Percentiles rank a stretch among this genome's conserved stretches.
phyloP scores from a whole-genome alignment of 202 grass and related monocot genomes.

The Bolboschoenoplectus hybrid region DNA sequence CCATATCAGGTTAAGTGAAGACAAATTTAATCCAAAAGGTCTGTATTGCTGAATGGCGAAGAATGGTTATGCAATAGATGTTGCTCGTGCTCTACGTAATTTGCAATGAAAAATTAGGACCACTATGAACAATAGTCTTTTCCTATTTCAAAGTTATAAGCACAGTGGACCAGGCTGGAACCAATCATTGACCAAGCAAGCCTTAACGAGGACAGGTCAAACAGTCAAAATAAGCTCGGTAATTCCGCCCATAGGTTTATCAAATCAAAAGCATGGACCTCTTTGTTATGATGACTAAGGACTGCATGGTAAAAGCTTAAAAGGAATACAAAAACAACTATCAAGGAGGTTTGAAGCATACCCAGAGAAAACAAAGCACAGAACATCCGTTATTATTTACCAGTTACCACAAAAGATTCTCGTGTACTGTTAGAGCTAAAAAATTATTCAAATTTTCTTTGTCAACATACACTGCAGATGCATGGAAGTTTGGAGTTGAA shows the following conservation, averaged over 20 bases:
- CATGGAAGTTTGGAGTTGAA: neutral
- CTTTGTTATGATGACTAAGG: neutral
- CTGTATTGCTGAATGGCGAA: neutral
- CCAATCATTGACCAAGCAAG: neutral
- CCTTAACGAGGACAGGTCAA: neutral
- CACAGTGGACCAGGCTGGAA: neutral
- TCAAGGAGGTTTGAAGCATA: neutral
- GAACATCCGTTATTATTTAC: neutral
- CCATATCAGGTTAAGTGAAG: neutral
- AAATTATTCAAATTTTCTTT: neutral
- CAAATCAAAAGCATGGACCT: neutral
- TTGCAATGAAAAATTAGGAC: neutral
- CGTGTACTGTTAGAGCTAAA: neutral
- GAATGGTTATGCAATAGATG: constrained; percentile 5
- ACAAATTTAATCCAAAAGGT: neutral
- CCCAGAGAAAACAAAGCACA: neutral
- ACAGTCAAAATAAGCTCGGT: neutral
- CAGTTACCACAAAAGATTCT: neutral
- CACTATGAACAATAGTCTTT: neutral
- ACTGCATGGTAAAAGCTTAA: constrained; percentile 29
- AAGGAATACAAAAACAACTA: neutral
- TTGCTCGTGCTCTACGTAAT: neutral
- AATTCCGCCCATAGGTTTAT: neutral
- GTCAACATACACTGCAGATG: neutral
- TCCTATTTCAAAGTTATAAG: neutral